Base-by-base conservation (phyloP, 2,329 filamentous ascomycete species). In the Coniochaeta sp. region DNA sequence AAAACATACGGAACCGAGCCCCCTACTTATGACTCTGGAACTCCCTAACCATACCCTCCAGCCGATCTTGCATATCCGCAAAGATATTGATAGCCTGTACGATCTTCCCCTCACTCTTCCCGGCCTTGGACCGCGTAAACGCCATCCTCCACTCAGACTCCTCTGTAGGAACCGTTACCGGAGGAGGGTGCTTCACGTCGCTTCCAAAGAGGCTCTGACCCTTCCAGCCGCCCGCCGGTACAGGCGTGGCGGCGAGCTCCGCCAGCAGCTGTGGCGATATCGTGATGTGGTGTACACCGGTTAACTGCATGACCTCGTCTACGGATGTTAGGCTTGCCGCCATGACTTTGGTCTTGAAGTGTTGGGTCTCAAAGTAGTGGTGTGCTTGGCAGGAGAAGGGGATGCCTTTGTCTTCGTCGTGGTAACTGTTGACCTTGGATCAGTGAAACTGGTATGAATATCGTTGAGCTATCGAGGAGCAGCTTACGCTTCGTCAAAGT, bases 231-330 rank as follows among this genome's bases (percentile, higher is more conserved):
- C 66, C 61, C 6, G 63, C 57, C 0, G 68, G n/a, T n/a, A n/a
- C n/a, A n/a, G n/a, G 59, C 12, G 69, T 68, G 12, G 65, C 62
- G 0, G 71, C 66, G n/a, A 82, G 67, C 30, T 72, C 65, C 8
- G 63, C 63, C 24, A 86, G 65, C 2, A 85, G 63, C 1, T 64
- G 65, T 0, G 81, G 80, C 0, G 80, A 71, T 31, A 86, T 71
- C 0, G 82, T 85, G 20, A 86, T 76, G 60, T 82, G 77, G 32
- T 81, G 68, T 1, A 77, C 74, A 0, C 81, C 80, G 1, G 78
- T 77, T 1, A 85, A 68, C 45, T 68, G 68, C 68, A 81, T 76
- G n/a, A 81, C 76, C 57, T 86, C 80, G 1, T 77, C 71, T 1
- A 74, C 71, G 0, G 73, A 79, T 0, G 79, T 82, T 45, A 85